A percentile compares a stretch with the other conserved stretches of the same genome.
Conservation (phyloP, 2,329 filamentous ascomycete genomes). For the Knoxdaviesia capensis region DNA sequence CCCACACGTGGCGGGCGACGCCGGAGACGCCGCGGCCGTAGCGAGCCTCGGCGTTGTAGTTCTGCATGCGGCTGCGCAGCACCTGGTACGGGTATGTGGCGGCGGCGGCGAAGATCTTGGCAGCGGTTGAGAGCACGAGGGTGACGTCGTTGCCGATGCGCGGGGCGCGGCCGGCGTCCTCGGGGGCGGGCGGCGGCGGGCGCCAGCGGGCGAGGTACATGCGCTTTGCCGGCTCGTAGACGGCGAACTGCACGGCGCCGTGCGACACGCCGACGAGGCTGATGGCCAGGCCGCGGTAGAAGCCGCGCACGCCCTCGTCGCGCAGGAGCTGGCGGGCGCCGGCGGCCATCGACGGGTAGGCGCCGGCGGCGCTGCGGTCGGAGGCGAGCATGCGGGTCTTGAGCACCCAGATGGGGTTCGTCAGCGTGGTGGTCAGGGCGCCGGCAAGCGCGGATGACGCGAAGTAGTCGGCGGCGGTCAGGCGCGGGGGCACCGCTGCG, state of each 20-base stretch:
- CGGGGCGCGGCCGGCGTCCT: slow-evolving; percentile 5
- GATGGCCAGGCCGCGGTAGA: slow-evolving; percentile 73
- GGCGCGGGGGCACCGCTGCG: slow-evolving; percentile 3
- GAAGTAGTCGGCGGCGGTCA: slow-evolving; percentile 48
- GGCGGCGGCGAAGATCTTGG: slow-evolving; percentile 77
- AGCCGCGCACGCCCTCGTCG: slow-evolving; percentile 56
- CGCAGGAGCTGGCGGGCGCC: slow-evolving; percentile 47
- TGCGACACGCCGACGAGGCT: slow-evolving; percentile 76
- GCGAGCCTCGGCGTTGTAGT: slow-evolving; percentile 56
- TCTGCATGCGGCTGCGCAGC: slow-evolving; percentile 70
- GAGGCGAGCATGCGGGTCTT: slow-evolving; percentile 94
- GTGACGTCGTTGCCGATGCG: slow-evolving; percentile 43
- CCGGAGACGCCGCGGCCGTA: slow-evolving; percentile 55
- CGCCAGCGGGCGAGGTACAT: slow-evolving; percentile 29
- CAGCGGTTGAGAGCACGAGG: slow-evolving; percentile 55
- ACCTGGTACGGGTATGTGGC: slow-evolving; percentile 93
- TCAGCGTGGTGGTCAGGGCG: slow-evolving; percentile 57
- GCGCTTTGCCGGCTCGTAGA: slow-evolving; percentile 57
- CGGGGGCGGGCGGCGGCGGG: slow-evolving; percentile 1
- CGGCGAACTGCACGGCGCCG: slow-evolving; percentile 86
- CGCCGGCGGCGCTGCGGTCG: slow-evolving; percentile 50
- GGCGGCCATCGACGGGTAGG: slow-evolving; percentile 59
- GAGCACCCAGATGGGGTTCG: slow-evolving; percentile 94
- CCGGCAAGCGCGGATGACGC: slow-evolving; percentile 52
- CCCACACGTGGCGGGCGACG: slow-evolving; percentile 55